phyloP scores from a whole-genome alignment of 805 yeast species.

The Cyberlindnera japonica region DNA sequence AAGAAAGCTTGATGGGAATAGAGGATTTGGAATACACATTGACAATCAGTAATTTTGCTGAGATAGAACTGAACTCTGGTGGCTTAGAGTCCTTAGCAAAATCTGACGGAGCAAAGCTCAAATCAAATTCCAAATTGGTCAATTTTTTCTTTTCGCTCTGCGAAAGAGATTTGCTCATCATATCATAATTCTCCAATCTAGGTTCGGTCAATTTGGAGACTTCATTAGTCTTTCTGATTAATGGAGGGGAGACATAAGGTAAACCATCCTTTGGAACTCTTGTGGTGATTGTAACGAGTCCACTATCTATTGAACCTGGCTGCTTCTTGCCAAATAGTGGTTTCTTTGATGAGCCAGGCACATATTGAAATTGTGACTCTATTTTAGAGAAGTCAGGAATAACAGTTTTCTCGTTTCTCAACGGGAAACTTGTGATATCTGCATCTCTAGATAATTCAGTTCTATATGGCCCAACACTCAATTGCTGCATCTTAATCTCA shows the following conservation, averaged over 20 bases:
- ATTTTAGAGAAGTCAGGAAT: conserved; percentile 21
- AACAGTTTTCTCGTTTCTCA: conserved; percentile 18
- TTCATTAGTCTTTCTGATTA: conserved; percentile 35
- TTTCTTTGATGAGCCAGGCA: conserved; percentile 1
- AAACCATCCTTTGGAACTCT: conserved; percentile 33
- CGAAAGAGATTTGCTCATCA: conserved; percentile 27
- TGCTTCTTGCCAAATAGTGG: conserved; percentile 3
- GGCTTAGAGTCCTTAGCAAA: conserved; percentile 28
- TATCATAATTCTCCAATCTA: conserved; percentile 34
- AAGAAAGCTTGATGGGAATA: conserved; percentile 40
- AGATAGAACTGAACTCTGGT: conserved; percentile 30
- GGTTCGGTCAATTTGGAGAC: conserved; percentile 31
- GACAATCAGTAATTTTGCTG: conserved; percentile 32
- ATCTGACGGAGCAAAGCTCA: conserved; percentile 27
- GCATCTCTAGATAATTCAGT: not conserved
- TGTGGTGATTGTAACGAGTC: conserved; percentile 30
- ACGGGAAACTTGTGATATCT: conserved; percentile 19
- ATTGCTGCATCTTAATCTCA: conserved; percentile 19
- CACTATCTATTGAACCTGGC: conserved; percentile 19
- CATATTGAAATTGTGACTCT: conserved; percentile 12
- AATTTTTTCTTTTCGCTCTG: conserved; percentile 29
- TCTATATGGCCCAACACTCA: conserved; percentile 5
- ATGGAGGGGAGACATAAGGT: conserved; percentile 36
- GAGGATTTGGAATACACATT: conserved; percentile 34
- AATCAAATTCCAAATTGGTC: conserved; percentile 27